These are phyloP conservation scores for Quercus lobata DNA, from an alignment of 331 rosid genomes.

Conservation along the genomic window DNA sequence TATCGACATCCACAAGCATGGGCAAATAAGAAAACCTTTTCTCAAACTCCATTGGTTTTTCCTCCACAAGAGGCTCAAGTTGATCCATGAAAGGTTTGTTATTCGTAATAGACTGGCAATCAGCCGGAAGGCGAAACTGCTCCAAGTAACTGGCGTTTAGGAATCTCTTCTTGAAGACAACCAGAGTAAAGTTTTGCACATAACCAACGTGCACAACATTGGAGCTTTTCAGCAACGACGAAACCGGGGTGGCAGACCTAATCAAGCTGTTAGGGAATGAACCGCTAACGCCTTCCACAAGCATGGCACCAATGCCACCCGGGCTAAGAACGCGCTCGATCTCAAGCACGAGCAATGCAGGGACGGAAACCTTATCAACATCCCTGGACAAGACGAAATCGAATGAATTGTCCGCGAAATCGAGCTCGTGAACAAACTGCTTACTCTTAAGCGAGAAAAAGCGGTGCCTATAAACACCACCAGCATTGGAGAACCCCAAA, in stretches of 20 bases:
- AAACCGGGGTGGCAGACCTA: conserved; percentile 73
- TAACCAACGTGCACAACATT: conserved; percentile 60
- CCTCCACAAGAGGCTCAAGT: conserved; percentile 68
- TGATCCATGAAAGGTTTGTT: conserved; percentile 54
- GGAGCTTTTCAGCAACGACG: conserved; percentile 71
- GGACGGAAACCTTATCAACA: conserved; percentile 60
- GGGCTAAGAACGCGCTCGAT: conserved; percentile 91
- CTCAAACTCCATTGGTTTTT: conserved; percentile 23
- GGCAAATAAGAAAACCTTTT: conserved; percentile 53
- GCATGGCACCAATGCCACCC: conserved; percentile 82
- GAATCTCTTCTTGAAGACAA: conserved; percentile 63
- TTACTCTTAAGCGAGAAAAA: conserved; percentile 61
- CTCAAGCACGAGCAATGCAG: conserved; percentile 79
- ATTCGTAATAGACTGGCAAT: conserved; percentile 53
- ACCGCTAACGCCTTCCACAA: conserved; percentile 30
- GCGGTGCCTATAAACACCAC: conserved; percentile 37
- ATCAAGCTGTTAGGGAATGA: conserved; percentile 49
- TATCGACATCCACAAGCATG: conserved; percentile 52
- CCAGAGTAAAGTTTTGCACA: conserved; percentile 48
- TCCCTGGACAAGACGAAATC: conserved; percentile 76
- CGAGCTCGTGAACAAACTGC: conserved; percentile 43
- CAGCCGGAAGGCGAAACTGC: conserved; percentile 53
- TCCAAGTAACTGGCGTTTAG: conserved; percentile 40
- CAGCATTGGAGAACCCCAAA: conserved; percentile 60
- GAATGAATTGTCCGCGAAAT: conserved; percentile 55